Evolutionary conservation across 257 asterid genomes (phyloP), one percentile per base, ranked within the genome.

Genomic region (Salvia rosmarinus): DNA sequence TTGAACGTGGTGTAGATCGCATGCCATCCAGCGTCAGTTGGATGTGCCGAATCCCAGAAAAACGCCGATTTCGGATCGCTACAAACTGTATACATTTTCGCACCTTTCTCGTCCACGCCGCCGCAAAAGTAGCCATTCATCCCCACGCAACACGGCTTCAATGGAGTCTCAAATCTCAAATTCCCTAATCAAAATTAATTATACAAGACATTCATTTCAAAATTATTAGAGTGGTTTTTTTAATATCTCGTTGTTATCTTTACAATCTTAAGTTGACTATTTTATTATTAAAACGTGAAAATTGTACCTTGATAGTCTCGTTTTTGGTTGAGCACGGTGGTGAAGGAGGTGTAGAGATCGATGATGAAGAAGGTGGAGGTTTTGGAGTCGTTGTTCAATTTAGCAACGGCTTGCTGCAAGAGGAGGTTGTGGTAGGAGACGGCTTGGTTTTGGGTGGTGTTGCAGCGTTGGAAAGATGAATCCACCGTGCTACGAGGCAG

Each of bases 11-110:
- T 57, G 30, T 71, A 94, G 1, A 91, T 84, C 2, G 98, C 90
- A 9, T 8, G 63, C 99, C 99, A 94, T 42, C 99, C 99, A n/a
- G 92, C 92, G 40, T 91, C 82, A 0, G 98, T 89, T 4, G 99
- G 99, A 77, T 94, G 99, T 4, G 84, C 75, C 0, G 57, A 28
- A 28, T 94, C 99, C 99, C 99, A 74, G 91, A 94, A 94, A 68
- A 94, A 94, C 0, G 87, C 55, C 2, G 92, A 73, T 32, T 68
- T 74, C 0, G 91, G 90, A 61, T 91, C 82, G 0, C 78, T 76
- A 80, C 99, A 94, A 3, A 89, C 77, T 0, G 82, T 84, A 70
- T 91, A 94, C 90, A 89, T 39, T 75, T 86, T 84, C 12, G 17
- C 68, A 6, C 99, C 99, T 17, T 84, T 82, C 0, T 44, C 84